phyloP scores from a whole-genome alignment of 192 early-diverging fungal species.

The Dissophora ornata region DNA sequence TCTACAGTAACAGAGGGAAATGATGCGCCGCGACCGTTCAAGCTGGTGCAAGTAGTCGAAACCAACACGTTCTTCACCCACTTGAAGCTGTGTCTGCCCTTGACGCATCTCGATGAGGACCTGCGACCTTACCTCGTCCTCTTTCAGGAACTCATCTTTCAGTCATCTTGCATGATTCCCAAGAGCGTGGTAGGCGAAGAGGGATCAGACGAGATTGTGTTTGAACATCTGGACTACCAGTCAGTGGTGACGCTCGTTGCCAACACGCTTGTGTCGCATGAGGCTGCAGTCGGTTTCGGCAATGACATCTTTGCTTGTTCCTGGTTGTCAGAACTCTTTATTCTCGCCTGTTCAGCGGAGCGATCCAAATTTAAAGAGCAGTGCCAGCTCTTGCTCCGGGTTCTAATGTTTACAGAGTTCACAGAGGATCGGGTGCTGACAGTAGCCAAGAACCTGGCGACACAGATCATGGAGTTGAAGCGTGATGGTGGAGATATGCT shows the following conservation, averaged over 20 bases:
- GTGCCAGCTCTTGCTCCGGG: conserved; percentile 62
- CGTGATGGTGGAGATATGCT: conserved; percentile 71
- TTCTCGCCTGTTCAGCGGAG: conserved; percentile 57
- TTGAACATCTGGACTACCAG: conserved; percentile 54
- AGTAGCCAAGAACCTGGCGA: conserved; percentile 74
- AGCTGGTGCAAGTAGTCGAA: conserved; percentile 66
- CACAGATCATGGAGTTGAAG: conserved; percentile 73
- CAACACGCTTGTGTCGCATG: conserved; percentile 59
- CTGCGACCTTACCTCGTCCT: conserved; percentile 77
- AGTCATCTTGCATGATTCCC: conserved; percentile 63
- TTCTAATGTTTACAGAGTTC: conserved; percentile 74
- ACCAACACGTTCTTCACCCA: conserved; percentile 76
- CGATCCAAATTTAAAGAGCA: conserved; percentile 47
- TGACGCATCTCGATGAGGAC: conserved; percentile 61
- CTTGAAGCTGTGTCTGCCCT: conserved; percentile 67
- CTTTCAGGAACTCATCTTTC: conserved; percentile 82
- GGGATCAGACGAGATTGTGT: conserved; percentile 29
- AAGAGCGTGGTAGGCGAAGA: conserved; percentile 55
- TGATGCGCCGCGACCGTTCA: conserved; percentile 57
- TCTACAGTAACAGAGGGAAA: conserved; percentile 25
- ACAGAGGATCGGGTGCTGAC: conserved; percentile 77
- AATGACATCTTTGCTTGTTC: conserved; percentile 57
- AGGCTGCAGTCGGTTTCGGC: conserved; percentile 58
- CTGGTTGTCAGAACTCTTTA: conserved; percentile 71
- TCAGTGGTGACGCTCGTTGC: conserved; percentile 54